phyloP scores from a whole-genome alignment of 2,329 filamentous ascomycete species.

The Hypoxylon sp. region DNA sequence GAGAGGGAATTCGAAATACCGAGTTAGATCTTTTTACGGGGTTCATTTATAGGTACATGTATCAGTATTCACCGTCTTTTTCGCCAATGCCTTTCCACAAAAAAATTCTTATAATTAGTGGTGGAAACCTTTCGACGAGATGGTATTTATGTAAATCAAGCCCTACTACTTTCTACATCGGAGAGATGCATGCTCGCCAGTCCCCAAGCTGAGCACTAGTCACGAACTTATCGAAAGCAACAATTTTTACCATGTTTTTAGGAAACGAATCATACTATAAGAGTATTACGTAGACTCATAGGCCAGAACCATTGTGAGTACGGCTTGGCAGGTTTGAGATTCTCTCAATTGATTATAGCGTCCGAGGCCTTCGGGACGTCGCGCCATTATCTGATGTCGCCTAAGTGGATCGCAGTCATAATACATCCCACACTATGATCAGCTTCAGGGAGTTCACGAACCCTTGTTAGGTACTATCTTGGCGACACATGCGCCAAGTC shows the following conservation, averaged over 20 bases:
- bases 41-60: not conserved
- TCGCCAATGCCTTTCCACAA: not conserved
- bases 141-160: not conserved
- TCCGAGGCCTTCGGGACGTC: constrained; percentile 1
- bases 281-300: not conserved
- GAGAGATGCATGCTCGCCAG: too few species aligned
- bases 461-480: constrained; percentile 4
- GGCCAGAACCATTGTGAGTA: not conserved
- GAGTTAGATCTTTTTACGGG: not conserved
- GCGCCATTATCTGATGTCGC: constrained; percentile 11
- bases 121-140: not conserved
- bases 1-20: too few species aligned
- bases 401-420: constrained; percentile 3
- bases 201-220: not conserved
- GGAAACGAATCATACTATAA: not conserved
- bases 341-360: constrained; percentile 8
- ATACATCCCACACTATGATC: constrained; percentile 12
- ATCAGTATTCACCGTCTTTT: not conserved
- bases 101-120: not conserved
- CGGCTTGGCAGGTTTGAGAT: constrained; percentile 14
- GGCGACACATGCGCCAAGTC: constrained; percentile 17
- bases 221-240: not conserved
- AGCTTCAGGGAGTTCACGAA: constrained; percentile 14
- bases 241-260: not conserved
- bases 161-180: not conserved